Evolutionary conservation across 257 asterid species (phyloP).

Genomic region (Lithospermum erythrorhizon): DNA sequence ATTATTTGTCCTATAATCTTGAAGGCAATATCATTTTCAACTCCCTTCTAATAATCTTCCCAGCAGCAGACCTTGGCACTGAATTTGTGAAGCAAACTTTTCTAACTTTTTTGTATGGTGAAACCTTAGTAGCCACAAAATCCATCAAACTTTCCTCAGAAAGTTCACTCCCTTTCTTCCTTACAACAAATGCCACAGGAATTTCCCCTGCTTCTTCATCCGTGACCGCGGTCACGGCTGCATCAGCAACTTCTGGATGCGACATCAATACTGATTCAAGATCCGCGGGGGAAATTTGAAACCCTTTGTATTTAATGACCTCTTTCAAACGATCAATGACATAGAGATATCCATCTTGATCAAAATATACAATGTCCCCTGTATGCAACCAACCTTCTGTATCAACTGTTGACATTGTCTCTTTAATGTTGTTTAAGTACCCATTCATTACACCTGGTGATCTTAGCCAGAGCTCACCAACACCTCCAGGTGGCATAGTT

Average conservation of each 20-base stretch:
- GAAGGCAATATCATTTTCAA: not conserved
- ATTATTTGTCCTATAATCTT: not conserved
- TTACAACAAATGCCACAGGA: constrained; percentile 74
- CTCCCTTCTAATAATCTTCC: not conserved
- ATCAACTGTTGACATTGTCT: constrained; percentile 41
- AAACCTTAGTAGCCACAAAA: constrained; percentile 62
- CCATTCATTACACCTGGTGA: constrained; percentile 79
- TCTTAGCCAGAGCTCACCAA: constrained; percentile 78
- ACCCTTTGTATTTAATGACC: constrained; percentile 75
- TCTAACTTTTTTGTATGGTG: not conserved
- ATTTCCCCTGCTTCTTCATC: constrained; percentile 82
- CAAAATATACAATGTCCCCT: constrained; percentile 74
- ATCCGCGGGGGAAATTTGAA: constrained; percentile 92
- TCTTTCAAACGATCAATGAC: constrained; percentile 77
- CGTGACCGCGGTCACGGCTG: constrained; percentile 55
- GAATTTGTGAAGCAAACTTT: not conserved
- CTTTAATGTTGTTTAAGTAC: constrained; percentile 52
- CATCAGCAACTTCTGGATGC: constrained; percentile 68
- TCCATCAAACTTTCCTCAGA: constrained; percentile 39
- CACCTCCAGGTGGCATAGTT: constrained; percentile 47
- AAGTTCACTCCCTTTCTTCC: constrained; percentile 34
- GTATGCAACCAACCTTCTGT: constrained; percentile 76
- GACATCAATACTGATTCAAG: constrained; percentile 51
- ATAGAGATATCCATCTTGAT: constrained; percentile 58
- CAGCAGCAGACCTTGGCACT: not conserved